A percentile compares a stretch with the other conserved stretches of the same genome.
These are phyloP conservation scores for Ambrosiella xylebori DNA, from an alignment of 2,329 filamentous ascomycete species.

Conservation along the genomic window DNA sequence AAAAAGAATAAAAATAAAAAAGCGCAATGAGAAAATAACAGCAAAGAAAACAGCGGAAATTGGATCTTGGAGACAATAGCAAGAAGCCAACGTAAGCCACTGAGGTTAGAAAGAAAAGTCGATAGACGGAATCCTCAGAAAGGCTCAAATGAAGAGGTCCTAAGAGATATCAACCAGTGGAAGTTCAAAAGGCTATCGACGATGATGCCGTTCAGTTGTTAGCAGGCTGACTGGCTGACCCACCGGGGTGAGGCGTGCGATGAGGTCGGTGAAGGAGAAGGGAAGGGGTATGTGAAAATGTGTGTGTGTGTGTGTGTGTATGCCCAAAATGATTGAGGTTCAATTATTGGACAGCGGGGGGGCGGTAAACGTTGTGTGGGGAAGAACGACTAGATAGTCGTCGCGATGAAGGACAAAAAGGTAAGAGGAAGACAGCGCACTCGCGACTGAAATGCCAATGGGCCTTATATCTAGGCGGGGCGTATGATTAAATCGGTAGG, in stretches of 20 bases:
- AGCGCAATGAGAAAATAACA: background rate
- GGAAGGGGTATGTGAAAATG: background rate
- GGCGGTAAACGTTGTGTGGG: background rate
- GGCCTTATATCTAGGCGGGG: background rate
- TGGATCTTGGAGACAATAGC: background rate
- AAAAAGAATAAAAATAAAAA: background rate
- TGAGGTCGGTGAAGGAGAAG: background rate
- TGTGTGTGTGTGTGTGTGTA: background rate
- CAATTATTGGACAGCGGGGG: background rate
- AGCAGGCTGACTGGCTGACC: background rate
- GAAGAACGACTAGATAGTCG: background rate
- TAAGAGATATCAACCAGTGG: background rate
- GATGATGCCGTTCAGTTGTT: background rate
- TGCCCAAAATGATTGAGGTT: background rate
- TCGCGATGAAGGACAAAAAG: background rate
- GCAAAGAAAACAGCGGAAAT: background rate
- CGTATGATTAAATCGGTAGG: background rate
- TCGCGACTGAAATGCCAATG: background rate
- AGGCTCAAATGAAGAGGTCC: slow-evolving; percentile 1
- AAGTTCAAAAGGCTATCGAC: background rate
- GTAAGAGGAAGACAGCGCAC: background rate
- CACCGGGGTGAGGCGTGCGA: background rate
- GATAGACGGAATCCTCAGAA: background rate
- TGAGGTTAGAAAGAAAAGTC: background rate
- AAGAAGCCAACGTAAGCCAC: background rate